phyloP scores from a whole-genome alignment of 2,329 filamentous ascomycete genomes.

The Annulohypoxylon truncatum region DNA sequence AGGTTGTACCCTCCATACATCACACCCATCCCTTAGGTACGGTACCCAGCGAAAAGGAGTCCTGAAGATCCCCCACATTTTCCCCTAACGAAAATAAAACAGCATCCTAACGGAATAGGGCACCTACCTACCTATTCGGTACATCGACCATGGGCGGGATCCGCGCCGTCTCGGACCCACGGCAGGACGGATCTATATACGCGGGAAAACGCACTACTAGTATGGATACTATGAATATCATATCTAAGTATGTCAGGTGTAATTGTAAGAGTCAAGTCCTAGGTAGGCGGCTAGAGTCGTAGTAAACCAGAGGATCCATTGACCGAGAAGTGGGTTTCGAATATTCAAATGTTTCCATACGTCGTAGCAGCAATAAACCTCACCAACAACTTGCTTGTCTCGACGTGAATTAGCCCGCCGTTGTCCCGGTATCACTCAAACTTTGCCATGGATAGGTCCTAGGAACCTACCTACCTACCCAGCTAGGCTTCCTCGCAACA shows the following conservation, averaged over 20 bases:
- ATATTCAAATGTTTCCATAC: background rate
- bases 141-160: conserved; percentile 14
- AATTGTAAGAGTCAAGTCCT: background rate
- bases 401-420: conserved; percentile 11
- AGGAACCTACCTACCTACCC: background rate
- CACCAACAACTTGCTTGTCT: background rate
- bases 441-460: background rate
- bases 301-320: background rate
- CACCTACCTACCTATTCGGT: conserved; percentile 29
- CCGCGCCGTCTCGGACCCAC: conserved; percentile 18
- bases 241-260: background rate
- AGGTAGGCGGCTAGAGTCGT: background rate
- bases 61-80: conserved; percentile 29
- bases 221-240: conserved; percentile 3
- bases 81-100: background rate
- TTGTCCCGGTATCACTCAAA: conserved; percentile 18
- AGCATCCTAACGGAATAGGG: conserved; percentile 4
- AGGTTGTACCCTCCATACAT: conserved; percentile 1
- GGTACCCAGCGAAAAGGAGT: background rate
- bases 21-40: conserved; percentile 1
- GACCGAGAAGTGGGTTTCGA: conserved; percentile 16
- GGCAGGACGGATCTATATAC: conserved; percentile 4
- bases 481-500: conserved; percentile 9
- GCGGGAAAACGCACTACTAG: background rate
- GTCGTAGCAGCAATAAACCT: background rate